Evolutionary conservation across 1,284 basidiomycete species (phyloP).

Genomic region (Violaceomyces palustris): DNA sequence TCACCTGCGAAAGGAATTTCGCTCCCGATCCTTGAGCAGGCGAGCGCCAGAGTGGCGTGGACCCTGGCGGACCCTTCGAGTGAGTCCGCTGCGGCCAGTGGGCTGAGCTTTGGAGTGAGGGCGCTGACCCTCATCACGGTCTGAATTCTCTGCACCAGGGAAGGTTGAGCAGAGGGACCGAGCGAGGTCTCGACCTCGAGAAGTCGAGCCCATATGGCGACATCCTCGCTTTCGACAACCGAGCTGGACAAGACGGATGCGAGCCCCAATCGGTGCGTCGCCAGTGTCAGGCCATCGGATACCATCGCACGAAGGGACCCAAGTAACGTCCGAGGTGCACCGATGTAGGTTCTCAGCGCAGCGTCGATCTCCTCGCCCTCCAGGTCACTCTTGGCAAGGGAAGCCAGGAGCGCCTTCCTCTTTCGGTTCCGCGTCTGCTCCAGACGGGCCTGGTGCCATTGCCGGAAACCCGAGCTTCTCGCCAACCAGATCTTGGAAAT

Average conservation of each 20-base stretch:
- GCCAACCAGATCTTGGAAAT: conserved; percentile 4
- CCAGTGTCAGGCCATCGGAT: neutral
- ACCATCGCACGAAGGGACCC: neutral
- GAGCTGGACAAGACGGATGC: neutral
- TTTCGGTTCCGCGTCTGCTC: neutral
- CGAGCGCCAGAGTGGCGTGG: conserved; percentile 29
- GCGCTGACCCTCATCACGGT: conserved; percentile 26
- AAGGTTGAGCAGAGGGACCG: conserved; percentile 19
- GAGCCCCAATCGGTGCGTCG: neutral
- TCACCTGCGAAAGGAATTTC: conserved; percentile 17
- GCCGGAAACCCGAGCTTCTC: neutral
- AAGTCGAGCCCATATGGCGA: conserved; percentile 13
- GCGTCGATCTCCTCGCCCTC: conserved; percentile 4
- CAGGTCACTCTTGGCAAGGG: conserved; percentile 6
- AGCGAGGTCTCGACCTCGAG: conserved; percentile 38
- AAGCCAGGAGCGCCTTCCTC: conserved; percentile 11
- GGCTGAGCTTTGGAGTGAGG: conserved; percentile 3
- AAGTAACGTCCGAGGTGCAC: conserved; percentile 7
- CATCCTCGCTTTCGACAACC: conserved; percentile 5
- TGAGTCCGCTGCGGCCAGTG: neutral
- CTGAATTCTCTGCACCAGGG: conserved; percentile 25
- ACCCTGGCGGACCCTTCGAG: conserved; percentile 8
- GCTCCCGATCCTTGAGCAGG: conserved; percentile 24
- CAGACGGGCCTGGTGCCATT: neutral
- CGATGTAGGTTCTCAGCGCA: conserved; percentile 7